Conservation (phyloP, 371 early-diverging fungal species). For the Amoeboaphelidium protococcarum region DNA sequence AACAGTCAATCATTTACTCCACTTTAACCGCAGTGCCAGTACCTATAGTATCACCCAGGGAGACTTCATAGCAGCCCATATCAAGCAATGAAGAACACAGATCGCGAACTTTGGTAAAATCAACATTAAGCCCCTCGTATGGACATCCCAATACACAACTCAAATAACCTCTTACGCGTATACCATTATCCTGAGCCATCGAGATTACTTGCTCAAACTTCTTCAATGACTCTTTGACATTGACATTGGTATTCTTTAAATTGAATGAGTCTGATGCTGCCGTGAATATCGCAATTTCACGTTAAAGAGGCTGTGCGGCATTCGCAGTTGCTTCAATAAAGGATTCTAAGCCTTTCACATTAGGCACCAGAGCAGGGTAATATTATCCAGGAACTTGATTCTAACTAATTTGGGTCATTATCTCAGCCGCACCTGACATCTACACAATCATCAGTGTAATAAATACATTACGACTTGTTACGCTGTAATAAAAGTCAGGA, state of each 20-base stretch:
- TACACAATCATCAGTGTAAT: conserved; percentile 6
- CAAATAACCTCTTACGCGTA: conserved; percentile 65
- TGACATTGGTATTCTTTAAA: conserved; percentile 72
- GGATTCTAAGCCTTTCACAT: conserved; percentile 55
- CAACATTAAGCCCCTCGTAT: conserved; percentile 56
- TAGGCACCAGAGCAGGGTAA: conserved; percentile 81
- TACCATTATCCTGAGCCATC: conserved; percentile 30
- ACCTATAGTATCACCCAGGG: conserved; percentile 88
- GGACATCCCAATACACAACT: conserved; percentile 84
- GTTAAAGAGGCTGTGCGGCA: conserved; percentile 20
- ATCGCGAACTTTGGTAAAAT: conserved; percentile 36
- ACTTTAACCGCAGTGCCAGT: conserved; percentile 30
- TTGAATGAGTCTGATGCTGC: conserved; percentile 74
- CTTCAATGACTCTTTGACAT: conserved; percentile 49
- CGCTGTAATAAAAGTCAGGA: too few relatives aligned
- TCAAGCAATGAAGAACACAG: conserved; percentile 44
- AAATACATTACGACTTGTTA: background rate
- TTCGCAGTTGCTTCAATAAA: too few relatives aligned
- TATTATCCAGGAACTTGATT: conserved; percentile 15
- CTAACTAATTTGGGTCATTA: conserved; percentile 34
- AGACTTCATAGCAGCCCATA: conserved; percentile 90
- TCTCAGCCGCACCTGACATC: conserved; percentile 61
- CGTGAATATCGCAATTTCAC: conserved; percentile 77
- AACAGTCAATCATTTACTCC: conserved; percentile 2
- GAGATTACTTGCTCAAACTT: conserved; percentile 39